Evolutionary conservation across 768 basidiomycete species (phyloP), one percentile per base, ranked within the genome.

Genomic region (Amanita rimosa): DNA sequence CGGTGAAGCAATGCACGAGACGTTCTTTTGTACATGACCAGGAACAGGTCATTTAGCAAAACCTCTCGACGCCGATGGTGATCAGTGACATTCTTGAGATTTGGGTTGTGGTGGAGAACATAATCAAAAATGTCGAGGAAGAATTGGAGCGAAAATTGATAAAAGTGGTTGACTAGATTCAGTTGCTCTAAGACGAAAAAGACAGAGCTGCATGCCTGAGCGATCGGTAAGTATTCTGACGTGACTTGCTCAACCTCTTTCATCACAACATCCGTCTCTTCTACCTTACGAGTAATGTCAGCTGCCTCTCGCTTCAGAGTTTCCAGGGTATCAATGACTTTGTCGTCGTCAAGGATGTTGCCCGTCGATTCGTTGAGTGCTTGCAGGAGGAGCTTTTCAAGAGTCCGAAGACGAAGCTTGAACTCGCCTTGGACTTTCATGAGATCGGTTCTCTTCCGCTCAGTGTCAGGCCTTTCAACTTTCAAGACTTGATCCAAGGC

Each of bases 361-460:
- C 96, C 96, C 0, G 83, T 77, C 0, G 95, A 98, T 54, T 97
- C 95, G 60, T 98, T 99, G 50, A 98, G 78, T 7, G 94, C 95
- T 62, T 95, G 90, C 2, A 98, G 70, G 10, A 98, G 76, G 13
- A 94, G 72, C 64, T 91, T 91, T 65, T 99, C 96, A 34, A 98
- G 75, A 5, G 91, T 91, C 44, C 92, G 79, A 44, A 98, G 77
- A 3, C 93, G 85, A 17, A 97, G 75, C 16, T 88, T 79, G 81
- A 97, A 98, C 69, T 97, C 95, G 31, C 96, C 96, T 67, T 99
- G 96, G 19, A 96, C 82, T 67, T 96, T 97, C 81, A 97, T 90
- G 50, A 99, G 75, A 59, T 98, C 96, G 17, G 92, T 93, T 42
- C 96, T 74, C 68, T 93, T 96, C 60, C 83, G 78, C 62, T 99